Percentiles rank a stretch among this genome's conserved stretches.
These are phyloP conservation scores for Solanum arcanum DNA, from an alignment of 257 asterid species.

Conservation along the genomic window DNA sequence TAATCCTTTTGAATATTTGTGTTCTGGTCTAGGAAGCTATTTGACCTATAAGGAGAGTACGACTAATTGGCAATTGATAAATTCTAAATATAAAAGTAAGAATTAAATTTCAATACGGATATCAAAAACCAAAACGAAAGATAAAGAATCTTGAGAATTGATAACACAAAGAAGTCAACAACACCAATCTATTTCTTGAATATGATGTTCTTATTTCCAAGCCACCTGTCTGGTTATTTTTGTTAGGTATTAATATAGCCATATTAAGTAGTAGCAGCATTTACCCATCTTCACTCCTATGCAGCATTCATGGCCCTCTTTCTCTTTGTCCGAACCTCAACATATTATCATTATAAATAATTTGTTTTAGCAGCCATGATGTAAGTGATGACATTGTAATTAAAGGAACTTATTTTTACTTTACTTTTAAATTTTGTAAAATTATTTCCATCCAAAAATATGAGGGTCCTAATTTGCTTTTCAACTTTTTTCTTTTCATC, in stretches of 20 bases:
- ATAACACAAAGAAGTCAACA: not conserved
- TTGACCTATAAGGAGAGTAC: not conserved
- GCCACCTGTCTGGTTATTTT: not conserved
- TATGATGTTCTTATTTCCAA: not conserved
- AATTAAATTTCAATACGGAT: too few relatives aligned
- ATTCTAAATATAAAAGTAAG: too few relatives aligned
- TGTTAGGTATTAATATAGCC: not conserved
- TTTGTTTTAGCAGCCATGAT: not conserved
- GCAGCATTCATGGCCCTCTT: not conserved
- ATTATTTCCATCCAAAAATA: not conserved
- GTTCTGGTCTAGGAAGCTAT: not conserved
- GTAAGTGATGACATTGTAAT: not conserved
- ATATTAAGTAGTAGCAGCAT: not conserved
- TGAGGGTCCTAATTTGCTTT: constrained; percentile 10
- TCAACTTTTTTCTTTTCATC: not conserved
- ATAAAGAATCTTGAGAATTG: too few relatives aligned
- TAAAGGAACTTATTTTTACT: not conserved
- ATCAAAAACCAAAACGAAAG: rapidly evolving
- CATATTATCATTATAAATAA: not conserved
- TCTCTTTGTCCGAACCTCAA: not conserved
- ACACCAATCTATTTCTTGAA: not conserved
- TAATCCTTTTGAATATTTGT: not conserved
- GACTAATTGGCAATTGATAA: not conserved
- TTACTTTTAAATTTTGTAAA: not conserved
- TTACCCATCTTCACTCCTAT: not conserved